Evolutionary conservation across 805 yeast species (phyloP).

Genomic region (Suhomyces tanzawaensis): DNA sequence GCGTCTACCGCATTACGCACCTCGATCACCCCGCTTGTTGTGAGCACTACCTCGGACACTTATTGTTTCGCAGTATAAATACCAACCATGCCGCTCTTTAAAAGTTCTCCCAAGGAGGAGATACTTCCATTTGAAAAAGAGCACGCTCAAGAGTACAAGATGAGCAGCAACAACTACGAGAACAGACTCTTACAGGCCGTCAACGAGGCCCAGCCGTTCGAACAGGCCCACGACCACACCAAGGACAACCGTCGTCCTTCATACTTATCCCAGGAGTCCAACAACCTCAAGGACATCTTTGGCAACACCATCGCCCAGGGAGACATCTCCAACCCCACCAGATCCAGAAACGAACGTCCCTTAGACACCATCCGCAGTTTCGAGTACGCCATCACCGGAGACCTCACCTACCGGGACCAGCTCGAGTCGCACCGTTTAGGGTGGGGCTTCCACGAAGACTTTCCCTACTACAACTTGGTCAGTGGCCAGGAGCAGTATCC

Average conservation of each 20-base stretch:
- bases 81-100: constrained; percentile 7
- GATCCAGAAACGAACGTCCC: constrained; percentile 94
- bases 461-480: constrained; percentile 53
- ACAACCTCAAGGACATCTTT: constrained; percentile 73
- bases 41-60: constrained; percentile 2
- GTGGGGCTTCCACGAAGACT: constrained; percentile 82
- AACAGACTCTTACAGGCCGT: constrained; percentile 90
- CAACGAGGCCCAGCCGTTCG: constrained; percentile 94
- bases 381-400: constrained; percentile 94
- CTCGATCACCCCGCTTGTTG: constrained; percentile 2
- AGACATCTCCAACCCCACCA: constrained; percentile 90
- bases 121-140: constrained; percentile 3
- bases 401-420: constrained; percentile 71
- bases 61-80: constrained; percentile 3
- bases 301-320: constrained; percentile 77
- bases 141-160: constrained; percentile 4
- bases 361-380: constrained; percentile 91
- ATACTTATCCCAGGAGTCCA: constrained; percentile 46
- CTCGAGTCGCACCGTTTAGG: constrained; percentile 78
- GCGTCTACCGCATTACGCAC: too few relatives aligned
- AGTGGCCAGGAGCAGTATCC: background rate
- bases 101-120: constrained; percentile 2
- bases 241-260: constrained; percentile 45
- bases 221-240: constrained; percentile 44
- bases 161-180: constrained; percentile 23